Evolutionary conservation across 1,284 basidiomycete genomes (phyloP), one percentile per base, ranked within the genome.

Genomic region (Ustilago xerochloae): DNA sequence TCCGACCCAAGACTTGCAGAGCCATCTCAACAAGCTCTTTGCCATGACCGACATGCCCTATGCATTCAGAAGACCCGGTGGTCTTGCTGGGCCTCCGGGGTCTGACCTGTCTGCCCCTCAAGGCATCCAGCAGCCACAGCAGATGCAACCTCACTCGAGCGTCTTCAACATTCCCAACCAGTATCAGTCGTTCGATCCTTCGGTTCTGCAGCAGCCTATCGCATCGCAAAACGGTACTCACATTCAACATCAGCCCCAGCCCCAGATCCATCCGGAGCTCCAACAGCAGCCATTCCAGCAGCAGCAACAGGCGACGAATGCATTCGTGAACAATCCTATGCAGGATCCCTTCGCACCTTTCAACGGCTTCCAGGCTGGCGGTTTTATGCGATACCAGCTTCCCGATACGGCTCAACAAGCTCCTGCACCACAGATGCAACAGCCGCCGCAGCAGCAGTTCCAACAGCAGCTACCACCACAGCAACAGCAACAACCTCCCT

Each of bases 11-110:
- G 70, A 77, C 24, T 38, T 80, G 30, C 76, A 80, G 55, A 54
- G 32, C 46, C 78, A 80, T 57, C 62, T 80, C 47, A 64, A 72
- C 63, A 67, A 75, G 69, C 70, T 80, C 47, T 78, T 80, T 39
- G 65, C 56, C 45, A 66, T 80, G 41, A 77, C 78, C 9, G 74
- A 79, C 32, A 62, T 80, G 58, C 77, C 78, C 29, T 69, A 72
- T 29, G 65, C 70, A 4, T 78, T 79, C 33, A 63, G 79, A 29
- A 61, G 77, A 1, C 79, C 77, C 1, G 75, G 77, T 22, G 74
- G 64, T 41, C 63, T 80, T 9, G 54, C 58, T 43, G 66, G 59
- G 13, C 63, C 63, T 29, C 49, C 62, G 12, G 49, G 55, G 32
- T 38, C 53, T 9, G 53, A 61, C 29, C 33, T 59, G 10, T 38